These are phyloP conservation scores for Triangularia verruculosa DNA, from an alignment of 2,329 filamentous ascomycete genomes.

Conservation along the genomic window DNA sequence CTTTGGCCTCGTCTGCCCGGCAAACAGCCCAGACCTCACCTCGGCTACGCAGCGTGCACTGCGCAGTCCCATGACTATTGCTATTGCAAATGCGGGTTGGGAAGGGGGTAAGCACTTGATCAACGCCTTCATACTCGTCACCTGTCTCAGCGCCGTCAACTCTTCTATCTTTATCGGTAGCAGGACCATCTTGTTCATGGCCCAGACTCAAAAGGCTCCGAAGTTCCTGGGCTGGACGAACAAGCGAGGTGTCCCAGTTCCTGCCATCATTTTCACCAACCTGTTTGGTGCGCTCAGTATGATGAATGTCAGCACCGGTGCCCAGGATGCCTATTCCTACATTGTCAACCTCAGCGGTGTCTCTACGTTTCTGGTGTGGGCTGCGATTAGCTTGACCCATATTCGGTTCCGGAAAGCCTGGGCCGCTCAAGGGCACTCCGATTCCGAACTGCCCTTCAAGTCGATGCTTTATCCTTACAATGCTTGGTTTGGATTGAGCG, in stretches of 20 bases:
- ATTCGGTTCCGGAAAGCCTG: slow-evolving; percentile 68
- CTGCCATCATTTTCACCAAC: slow-evolving; percentile 66
- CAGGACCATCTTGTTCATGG: slow-evolving; percentile 73
- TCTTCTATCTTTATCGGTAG: slow-evolving; percentile 75
- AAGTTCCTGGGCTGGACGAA: slow-evolving; percentile 66
- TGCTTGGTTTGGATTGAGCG: slow-evolving; percentile 56
- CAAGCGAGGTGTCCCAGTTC: slow-evolving; percentile 58
- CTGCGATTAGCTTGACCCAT: slow-evolving; percentile 65
- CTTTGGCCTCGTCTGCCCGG: slow-evolving; percentile 70
- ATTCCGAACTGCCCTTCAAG: slow-evolving; percentile 54
- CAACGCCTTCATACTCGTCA: slow-evolving; percentile 73
- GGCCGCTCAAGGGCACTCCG: slow-evolving; percentile 53
- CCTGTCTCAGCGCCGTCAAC: slow-evolving; percentile 70
- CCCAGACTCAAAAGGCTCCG: slow-evolving; percentile 69
- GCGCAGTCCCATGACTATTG: slow-evolving; percentile 70
- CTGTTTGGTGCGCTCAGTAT: slow-evolving; percentile 68
- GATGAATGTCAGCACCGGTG: slow-evolving; percentile 69
- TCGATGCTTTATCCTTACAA: slow-evolving; percentile 55
- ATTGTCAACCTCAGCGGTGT: slow-evolving; percentile 70
- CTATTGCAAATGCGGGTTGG: slow-evolving; percentile 72
- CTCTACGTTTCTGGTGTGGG: slow-evolving; percentile 71
- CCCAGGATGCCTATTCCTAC: slow-evolving; percentile 62
- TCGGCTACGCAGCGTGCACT: slow-evolving; percentile 61
- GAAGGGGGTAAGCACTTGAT: slow-evolving; percentile 70
- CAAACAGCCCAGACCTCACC: slow-evolving; percentile 62